Evolutionary conservation across 495 filamentous ascomycete genomes (phyloP).

Genomic region (Tuber brumale): DNA sequence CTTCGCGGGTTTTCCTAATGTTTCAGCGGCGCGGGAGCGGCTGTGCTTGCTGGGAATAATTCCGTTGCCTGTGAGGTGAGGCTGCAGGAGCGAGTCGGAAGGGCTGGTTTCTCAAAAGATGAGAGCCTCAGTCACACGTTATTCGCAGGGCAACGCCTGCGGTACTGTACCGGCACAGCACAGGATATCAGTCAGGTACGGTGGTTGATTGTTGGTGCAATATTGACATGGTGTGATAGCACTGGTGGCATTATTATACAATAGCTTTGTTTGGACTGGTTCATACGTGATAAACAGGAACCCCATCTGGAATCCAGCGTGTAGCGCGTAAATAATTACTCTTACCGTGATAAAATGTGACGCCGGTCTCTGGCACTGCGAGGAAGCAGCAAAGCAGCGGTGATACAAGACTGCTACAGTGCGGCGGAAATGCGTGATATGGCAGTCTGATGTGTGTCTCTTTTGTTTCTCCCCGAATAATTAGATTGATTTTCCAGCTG

Average conservation of each 20-base stretch:
- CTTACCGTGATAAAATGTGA: neutral
- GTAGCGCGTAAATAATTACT: neutral
- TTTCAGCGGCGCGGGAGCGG: neutral
- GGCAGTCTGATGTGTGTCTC: neutral
- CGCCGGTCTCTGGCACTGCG: neutral
- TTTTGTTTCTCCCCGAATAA: neutral
- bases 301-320: neutral
- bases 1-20: neutral
- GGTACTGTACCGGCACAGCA: neutral
- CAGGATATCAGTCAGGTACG: neutral
- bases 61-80: neutral
- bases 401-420: neutral
- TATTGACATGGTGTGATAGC: neutral
- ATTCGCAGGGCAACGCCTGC: neutral
- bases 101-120: neutral
- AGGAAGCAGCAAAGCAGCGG: neutral
- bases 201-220: neutral
- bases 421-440: neutral
- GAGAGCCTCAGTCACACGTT: neutral
- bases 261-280: slow-evolving; percentile 1
- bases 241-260: neutral
- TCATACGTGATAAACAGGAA: neutral
- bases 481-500: neutral
- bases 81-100: neutral
- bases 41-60: neutral